Percentiles rank a stretch among this genome's conserved stretches.
Evolutionary conservation across 164 flowering plant genomes (phyloP).

Genomic region (Tetrastigma voinierianum): DNA sequence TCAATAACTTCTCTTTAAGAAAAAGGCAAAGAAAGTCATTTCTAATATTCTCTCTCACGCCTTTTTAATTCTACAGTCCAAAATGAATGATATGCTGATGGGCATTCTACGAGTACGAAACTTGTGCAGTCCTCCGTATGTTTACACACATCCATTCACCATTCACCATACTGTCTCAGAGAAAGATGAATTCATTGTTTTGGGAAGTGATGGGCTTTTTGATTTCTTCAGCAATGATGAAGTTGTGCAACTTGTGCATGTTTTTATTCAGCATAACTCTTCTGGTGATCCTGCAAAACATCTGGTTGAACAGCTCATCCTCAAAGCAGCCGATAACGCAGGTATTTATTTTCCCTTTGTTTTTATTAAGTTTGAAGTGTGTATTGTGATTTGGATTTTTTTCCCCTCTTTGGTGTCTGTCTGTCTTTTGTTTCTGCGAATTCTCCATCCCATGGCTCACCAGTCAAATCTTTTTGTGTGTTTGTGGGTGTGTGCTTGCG

Average conservation of each 20-base stretch:
- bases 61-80: neutral
- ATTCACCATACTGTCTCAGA: neutral
- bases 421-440: too few species aligned
- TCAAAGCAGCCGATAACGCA: slow-evolving; percentile 4
- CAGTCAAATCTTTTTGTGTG: too few species aligned
- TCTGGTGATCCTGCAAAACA: slow-evolving; percentile 6
- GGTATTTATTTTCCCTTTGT: neutral
- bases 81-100: slow-evolving; percentile 9
- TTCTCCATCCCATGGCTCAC: too few species aligned
- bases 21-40: too few species aligned
- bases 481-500: too few species aligned
- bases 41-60: neutral
- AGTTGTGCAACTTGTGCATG: slow-evolving; percentile 3
- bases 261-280: slow-evolving; percentile 5
- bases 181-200: slow-evolving; percentile 5
- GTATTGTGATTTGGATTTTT: too few species aligned
- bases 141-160: slow-evolving; percentile 7
- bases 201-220: slow-evolving; percentile 7
- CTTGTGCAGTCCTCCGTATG: slow-evolving; percentile 8
- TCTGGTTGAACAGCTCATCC: slow-evolving; percentile 7
- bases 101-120: slow-evolving; percentile 4
- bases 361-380: too few species aligned
- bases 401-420: too few species aligned
- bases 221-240: slow-evolving; percentile 9
- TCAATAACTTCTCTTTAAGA: too few species aligned